Conservation (phyloP, 495 filamentous ascomycete species). For the Trichoderma orchidacearum region DNA sequence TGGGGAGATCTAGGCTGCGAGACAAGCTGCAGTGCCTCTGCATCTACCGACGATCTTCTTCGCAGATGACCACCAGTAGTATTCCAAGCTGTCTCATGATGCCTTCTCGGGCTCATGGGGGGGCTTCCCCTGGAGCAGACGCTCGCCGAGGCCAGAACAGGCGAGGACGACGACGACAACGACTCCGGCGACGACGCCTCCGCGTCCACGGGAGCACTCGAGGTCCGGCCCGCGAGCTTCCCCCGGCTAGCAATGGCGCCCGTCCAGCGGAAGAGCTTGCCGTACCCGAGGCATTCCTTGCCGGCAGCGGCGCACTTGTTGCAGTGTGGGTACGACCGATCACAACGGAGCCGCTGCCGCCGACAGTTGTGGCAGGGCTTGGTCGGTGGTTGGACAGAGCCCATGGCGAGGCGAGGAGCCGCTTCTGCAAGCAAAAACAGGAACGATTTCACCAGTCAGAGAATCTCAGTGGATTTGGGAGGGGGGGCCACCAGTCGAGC, state of each 20-base stretch:
- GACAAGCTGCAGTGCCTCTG: background rate
- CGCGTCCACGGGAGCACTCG: constrained; percentile 4
- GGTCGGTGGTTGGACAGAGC: background rate
- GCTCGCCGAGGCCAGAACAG: background rate
- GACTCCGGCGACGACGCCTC: background rate
- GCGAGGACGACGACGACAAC: background rate
- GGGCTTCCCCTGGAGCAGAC: background rate
- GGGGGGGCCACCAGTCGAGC: background rate
- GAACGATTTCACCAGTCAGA: no score
- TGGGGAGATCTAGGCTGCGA: background rate
- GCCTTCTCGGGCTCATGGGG: background rate
- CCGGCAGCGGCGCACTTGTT: constrained; percentile 31
- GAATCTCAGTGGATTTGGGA: no score
- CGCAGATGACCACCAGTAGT: background rate
- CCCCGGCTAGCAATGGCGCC: constrained; percentile 26
- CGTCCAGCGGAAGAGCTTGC: constrained; percentile 27
- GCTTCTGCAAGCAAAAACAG: no score
- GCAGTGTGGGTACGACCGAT: constrained; percentile 34
- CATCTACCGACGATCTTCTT: background rate
- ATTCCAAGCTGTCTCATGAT: background rate
- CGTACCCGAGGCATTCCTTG: constrained; percentile 34
- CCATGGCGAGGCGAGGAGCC: background rate
- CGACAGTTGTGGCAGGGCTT: constrained; percentile 38
- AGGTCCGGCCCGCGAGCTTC: constrained; percentile 16
- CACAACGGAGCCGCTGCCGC: constrained; percentile 37